Percentiles rank a stretch among this genome's conserved stretches.
These are phyloP conservation scores for Cordyceps fumosorosea DNA, from an alignment of 2,329 filamentous ascomycete genomes.

Conservation along the genomic window DNA sequence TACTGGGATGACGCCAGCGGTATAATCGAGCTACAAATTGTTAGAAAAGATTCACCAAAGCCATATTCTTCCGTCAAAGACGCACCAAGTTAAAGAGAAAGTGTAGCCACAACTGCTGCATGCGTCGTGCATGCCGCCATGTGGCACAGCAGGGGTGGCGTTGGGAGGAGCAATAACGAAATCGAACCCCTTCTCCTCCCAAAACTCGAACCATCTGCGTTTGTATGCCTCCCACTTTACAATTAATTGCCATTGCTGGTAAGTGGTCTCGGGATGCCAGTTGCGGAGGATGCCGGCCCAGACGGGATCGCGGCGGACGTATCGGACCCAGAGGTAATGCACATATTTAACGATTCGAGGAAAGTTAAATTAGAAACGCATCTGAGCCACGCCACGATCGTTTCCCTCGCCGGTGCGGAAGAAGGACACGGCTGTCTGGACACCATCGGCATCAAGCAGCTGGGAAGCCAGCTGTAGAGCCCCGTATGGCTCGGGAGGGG, in stretches of 20 bases:
- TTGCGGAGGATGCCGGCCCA: slow-evolving; percentile 72
- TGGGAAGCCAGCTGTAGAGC: slow-evolving; percentile 71
- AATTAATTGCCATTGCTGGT: slow-evolving; percentile 78
- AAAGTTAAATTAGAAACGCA: slow-evolving; percentile 67
- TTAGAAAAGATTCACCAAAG: slow-evolving; percentile 7
- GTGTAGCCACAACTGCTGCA: slow-evolving; percentile 87
- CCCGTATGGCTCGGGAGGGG: slow-evolving; percentile 65
- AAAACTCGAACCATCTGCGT: slow-evolving; percentile 76
- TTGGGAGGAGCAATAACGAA: slow-evolving; percentile 80
- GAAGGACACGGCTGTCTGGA: slow-evolving; percentile 69
- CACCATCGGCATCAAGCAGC: slow-evolving; percentile 79
- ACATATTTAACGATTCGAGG: slow-evolving; percentile 70
- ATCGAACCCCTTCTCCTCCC: slow-evolving; percentile 66
- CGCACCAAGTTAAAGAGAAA: slow-evolving; percentile 80
- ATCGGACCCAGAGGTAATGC: slow-evolving; percentile 87
- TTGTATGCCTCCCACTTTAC: slow-evolving; percentile 71
- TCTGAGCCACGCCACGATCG: slow-evolving; percentile 69
- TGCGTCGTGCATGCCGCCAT: slow-evolving; percentile 78
- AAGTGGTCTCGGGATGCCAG: slow-evolving; percentile 67
- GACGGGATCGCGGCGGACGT: slow-evolving; percentile 65
- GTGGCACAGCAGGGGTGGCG: slow-evolving; percentile 81
- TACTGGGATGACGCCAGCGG: slow-evolving; percentile 74
- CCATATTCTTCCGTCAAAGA: slow-evolving; percentile 25
- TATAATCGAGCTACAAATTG: slow-evolving; percentile 66
- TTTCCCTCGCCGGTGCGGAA: slow-evolving; percentile 73